Evolutionary conservation across 179 eudicot genomes (phyloP), one percentile per base, ranked within the genome.

Genomic region (Heliamphora ciliata): DNA sequence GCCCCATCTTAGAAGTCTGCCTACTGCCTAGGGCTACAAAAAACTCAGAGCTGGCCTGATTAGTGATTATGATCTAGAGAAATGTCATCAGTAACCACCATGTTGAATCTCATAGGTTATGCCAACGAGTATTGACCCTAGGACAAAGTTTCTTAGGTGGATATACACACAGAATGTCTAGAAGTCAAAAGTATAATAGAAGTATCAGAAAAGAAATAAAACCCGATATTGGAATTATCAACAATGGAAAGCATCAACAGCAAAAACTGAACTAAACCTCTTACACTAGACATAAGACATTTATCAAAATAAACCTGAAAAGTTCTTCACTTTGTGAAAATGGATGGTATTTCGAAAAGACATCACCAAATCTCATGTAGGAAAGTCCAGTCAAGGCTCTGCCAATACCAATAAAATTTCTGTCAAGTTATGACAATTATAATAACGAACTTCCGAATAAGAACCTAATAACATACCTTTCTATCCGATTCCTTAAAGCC

Each of bases 311-410:
- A 76, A 81, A 94, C 98, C 98, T 94, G 93, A 90, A 94, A 66
- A 94, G 88, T 75, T 90, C 91, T 90, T 96, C 96, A 84, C 84
- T 82, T 77, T 89, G 94, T 68, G 96, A 89, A 81, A 79, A 89
- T n/a, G 97, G 88, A 60, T 81, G 89, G 78, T 89, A 94, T 83
- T 90, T 92, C 58, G 92, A 84, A 84, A 96, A 96, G 40, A 88
- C 99, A 87, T 96, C 96, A 69, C 99, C 99, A 79, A 88, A 96
- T 88, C 99, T 92, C 83, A 94, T 78, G 86, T 91, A 96, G 76
- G 96, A 94, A 85, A 91, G 90, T 74, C 91, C 94, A 69, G 79
- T 64, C 70, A 96, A 90, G 74, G 94, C 89, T 91, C 99, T 96
- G 93, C 73, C 83, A 83, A 82, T 61, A 48, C 79, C 54, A 82